Percentiles rank a stretch among this genome's conserved stretches.
phyloP scores from a whole-genome alignment of 2,329 filamentous ascomycete species.

The Dendryphion nanum region DNA sequence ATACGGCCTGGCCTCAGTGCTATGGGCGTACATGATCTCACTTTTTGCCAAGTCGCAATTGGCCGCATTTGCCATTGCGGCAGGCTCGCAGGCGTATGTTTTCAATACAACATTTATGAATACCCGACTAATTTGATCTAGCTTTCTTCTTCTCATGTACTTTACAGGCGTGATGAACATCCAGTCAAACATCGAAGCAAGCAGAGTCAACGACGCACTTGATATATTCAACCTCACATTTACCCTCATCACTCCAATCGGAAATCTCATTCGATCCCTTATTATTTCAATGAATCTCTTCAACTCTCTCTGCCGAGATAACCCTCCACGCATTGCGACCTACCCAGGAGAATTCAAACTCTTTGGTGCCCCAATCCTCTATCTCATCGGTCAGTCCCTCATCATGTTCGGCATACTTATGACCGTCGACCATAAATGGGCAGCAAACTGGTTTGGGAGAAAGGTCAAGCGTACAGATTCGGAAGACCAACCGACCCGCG shows the following conservation, averaged over 20 bases:
- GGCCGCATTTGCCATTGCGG: constrained; percentile 75
- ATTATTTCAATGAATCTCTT: constrained; percentile 80
- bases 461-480: constrained; percentile 36
- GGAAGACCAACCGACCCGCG: constrained; percentile 39
- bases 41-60: constrained; percentile 75
- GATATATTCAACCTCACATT: constrained; percentile 72
- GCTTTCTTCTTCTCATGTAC: constrained; percentile 42
- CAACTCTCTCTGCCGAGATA: constrained; percentile 67
- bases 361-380: constrained; percentile 81
- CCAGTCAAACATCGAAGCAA: constrained; percentile 11
- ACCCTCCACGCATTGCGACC: constrained; percentile 58
- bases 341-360: constrained; percentile 68
- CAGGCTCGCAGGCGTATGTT: constrained; percentile 62
- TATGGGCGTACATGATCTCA: constrained; percentile 77
- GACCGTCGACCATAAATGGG: constrained; percentile 71
- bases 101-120: not conserved
- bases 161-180: constrained; percentile 34
- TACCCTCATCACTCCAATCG: constrained; percentile 69
- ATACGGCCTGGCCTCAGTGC: constrained; percentile 72
- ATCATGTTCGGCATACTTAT: constrained; percentile 69
- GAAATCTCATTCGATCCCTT: constrained; percentile 67
- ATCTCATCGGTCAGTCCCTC: constrained; percentile 70
- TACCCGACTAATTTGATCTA: not conserved
- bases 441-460: constrained; percentile 25
- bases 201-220: constrained; percentile 41